Base-by-base conservation (phyloP, 345 rosid species). In the Camelina sativa region DNA sequence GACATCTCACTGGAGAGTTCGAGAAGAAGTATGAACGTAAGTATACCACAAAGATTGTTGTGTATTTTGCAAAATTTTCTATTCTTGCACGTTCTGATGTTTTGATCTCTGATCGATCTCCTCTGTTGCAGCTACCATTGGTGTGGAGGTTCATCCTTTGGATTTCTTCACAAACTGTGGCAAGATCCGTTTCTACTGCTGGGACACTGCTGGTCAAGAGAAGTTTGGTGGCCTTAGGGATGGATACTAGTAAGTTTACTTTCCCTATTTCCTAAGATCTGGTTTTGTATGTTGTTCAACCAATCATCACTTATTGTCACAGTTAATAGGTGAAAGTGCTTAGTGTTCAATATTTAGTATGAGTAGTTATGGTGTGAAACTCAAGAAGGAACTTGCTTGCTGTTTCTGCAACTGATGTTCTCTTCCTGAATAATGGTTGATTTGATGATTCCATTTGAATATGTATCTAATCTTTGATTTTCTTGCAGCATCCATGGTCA, bases 131-230 rank as follows among this genome's bases (percentile, higher is more conserved):
- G 96, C 97, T 59, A 94, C 98, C 1, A 91, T 94, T 52, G 98
- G 96, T 67, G 98, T 94, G 37, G 98, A 90, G 80, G 97, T 94
- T 79, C 98, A 90, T 74, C 97, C 98, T 0, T 61, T 94, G 80
- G 98, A 94, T 63, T 94, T 94, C 91, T 86, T 83, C 76, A 94
- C 98, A 0, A 94, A 91, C 81, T 88, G 95, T 32, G 98, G 98
- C 15, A 87, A 91, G 76, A 80, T 94, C 75, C 85, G 98, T 2
- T 94, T 94, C 67, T 88, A 94, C 79, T 91, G 97, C 85, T 94
- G 97, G 98, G 97, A 94, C 34, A 94, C 98, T 59, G 97, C 98
- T 13, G 96, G 98, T 0, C 98, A 94, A 64, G 98, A 91, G 85
- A 91, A 90, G 76, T 91, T 94, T 30, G 97, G 98, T 75, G 97